Percentiles rank a stretch among this genome's conserved stretches.
Conservation (phyloP, 805 yeast species). For the Lipomyces japonicus region DNA sequence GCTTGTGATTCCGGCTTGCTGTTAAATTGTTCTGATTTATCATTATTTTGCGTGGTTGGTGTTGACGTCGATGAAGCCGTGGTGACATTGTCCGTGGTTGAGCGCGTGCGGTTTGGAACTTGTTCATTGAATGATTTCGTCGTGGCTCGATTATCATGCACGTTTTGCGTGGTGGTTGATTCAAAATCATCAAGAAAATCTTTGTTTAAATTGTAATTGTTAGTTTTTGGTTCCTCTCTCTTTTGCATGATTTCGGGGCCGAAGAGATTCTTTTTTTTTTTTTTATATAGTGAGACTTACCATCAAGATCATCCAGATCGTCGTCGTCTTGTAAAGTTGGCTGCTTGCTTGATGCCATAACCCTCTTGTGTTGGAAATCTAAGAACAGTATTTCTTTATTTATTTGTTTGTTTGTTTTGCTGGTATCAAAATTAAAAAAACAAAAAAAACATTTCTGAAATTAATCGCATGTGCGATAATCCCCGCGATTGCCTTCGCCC, state of each 20-base stretch:
- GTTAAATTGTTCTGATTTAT: conserved; percentile 3
- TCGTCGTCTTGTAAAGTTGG: conserved; percentile 36
- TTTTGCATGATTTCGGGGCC: neutral
- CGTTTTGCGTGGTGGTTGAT: neutral
- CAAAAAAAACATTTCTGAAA: too few species aligned
- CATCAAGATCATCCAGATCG: conserved; percentile 68
- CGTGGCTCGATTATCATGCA: neutral
- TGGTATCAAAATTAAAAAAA: too few species aligned
- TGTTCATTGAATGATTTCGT: neutral
- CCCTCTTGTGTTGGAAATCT: too few species aligned
- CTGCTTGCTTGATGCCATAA: too few species aligned
- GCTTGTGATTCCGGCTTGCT: conserved; percentile 16
- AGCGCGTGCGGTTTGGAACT: neutral
- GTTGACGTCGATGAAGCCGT: neutral
- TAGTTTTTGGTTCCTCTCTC: neutral
- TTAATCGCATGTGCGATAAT: too few species aligned
- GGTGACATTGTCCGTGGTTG: neutral
- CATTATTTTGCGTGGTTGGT: neutral
- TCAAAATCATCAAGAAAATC: conserved; percentile 76
- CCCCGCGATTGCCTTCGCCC: too few species aligned
- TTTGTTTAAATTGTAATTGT: neutral
- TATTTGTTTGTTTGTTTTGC: too few species aligned
- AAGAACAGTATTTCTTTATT: too few species aligned
- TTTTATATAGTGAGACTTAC: conserved; percentile 12
- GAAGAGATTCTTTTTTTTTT: too few species aligned